Evolutionary conservation across 129 eudicot species (phyloP), one percentile per base, ranked within the genome.

Genomic region (Rutidosis leptorrhynchoides): DNA sequence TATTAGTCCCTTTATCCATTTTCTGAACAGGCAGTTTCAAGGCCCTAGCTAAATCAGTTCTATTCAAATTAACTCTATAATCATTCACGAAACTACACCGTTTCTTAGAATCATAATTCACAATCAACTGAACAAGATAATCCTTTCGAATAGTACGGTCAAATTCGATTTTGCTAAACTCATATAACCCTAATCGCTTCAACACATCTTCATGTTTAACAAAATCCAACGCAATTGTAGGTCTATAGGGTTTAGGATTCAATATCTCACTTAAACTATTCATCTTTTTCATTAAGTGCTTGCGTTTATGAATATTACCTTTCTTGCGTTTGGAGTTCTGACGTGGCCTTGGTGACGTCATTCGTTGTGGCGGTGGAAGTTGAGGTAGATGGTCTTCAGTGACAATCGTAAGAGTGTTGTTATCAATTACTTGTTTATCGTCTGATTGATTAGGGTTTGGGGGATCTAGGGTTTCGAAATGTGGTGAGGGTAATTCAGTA

Each of bases 61-160:
- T 70, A 77, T 57, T 86, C 0, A 89, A 84, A 27, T 0, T 5
- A 22, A 88, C 37, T 14, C 80, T 82, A 52, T 0, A 58, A 3
- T 49, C 84, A 70, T 84, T 73, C 21, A 93, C 95, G 45, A 62
- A 86, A 63, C 90, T 68, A 77, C 57, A 29, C 2, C 86, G 63
- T 32, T 21, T 55, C 40, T 65, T 67, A 0, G 29, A 2, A 30
- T 81, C 82, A 64, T 78, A 88, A 80, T 62, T 84, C 17, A 70
- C 90, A 51, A 93, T 69, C 78, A 89, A 71, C 80, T 89, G 80
- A 29, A 78, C 92, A 62, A 93, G 21, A 28, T 88, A 79, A 72
- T 93, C 96, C 6, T 46, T 69, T 45, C 86, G 77, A 21, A 93
- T 10, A 2, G 9, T 24, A 28, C 62, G 63, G 70, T 79, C 93